Evolutionary conservation across 2,329 filamentous ascomycete genomes (phyloP).

Genomic region (Simplicillium sp.): DNA sequence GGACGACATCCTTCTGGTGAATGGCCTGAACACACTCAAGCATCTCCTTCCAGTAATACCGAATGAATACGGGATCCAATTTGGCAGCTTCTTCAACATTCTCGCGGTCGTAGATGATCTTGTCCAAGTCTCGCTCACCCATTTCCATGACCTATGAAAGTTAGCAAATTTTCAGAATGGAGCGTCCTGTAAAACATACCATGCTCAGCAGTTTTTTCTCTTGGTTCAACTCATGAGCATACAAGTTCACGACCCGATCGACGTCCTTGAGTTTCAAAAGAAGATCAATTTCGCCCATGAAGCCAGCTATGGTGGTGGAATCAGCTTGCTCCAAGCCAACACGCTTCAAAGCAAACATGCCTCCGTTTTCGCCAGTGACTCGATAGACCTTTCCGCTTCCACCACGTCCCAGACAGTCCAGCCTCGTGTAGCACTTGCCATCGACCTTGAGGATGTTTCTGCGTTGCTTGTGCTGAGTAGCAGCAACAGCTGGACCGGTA

Average conservation of each 20-base stretch:
- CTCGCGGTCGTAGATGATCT: slow-evolving; percentile 65
- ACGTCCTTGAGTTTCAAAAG: slow-evolving; percentile 73
- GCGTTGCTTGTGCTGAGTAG: slow-evolving; percentile 64
- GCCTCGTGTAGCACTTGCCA: slow-evolving; percentile 78
- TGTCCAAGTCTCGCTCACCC: slow-evolving; percentile 87
- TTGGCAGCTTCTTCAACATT: slow-evolving; percentile 57
- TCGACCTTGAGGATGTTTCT: slow-evolving; percentile 82
- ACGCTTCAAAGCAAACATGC: slow-evolving; percentile 87
- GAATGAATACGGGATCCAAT: slow-evolving; percentile 83
- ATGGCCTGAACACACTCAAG: slow-evolving; percentile 87
- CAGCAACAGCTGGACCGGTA: slow-evolving; percentile 63
- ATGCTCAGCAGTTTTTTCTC: slow-evolving; percentile 84
- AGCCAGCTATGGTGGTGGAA: slow-evolving; percentile 72
- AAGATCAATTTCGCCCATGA: slow-evolving; percentile 91
- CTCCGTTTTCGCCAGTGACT: slow-evolving; percentile 94
- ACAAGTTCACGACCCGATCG: slow-evolving; percentile 81
- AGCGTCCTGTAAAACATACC: slow-evolving; percentile 37
- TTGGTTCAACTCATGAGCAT: slow-evolving; percentile 88
- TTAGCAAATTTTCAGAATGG: slow-evolving; percentile 1
- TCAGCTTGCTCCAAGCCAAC: slow-evolving; percentile 88
- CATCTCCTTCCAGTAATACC: slow-evolving; percentile 99
- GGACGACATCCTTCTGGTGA: slow-evolving; percentile 84
- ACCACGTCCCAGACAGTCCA: slow-evolving; percentile 85
- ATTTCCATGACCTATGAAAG: slow-evolving; percentile 79
- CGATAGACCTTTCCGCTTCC: slow-evolving; percentile 92